Conservation (phyloP, 2,329 filamentous ascomycete genomes). For the Aspergillus brasiliensis region DNA sequence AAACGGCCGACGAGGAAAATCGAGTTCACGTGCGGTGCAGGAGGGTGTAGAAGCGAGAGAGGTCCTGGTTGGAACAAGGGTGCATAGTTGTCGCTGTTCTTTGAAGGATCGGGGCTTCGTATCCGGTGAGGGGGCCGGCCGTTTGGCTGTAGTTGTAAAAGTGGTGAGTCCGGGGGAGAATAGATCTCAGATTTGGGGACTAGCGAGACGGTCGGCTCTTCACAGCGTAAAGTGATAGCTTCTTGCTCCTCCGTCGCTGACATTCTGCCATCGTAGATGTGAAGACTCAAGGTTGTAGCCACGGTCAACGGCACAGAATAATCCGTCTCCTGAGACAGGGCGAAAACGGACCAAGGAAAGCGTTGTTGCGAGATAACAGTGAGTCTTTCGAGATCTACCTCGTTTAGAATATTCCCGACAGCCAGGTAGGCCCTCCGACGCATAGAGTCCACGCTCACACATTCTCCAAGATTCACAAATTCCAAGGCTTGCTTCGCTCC, state of each 20-base stretch:
- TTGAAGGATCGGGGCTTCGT: conserved; percentile 36
- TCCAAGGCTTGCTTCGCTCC: conserved; percentile 33
- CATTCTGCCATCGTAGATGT: conserved; percentile 75
- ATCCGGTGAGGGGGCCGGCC: conserved; percentile 41
- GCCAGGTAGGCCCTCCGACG: conserved; percentile 75
- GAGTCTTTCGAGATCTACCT: conserved; percentile 77
- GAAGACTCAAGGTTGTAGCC: conserved; percentile 77
- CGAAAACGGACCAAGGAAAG: conserved; percentile 82
- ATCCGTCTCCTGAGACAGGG: conserved; percentile 69
- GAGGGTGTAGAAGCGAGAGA: conserved; percentile 78
- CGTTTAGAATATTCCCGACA: conserved; percentile 73
- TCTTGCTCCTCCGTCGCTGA: conserved; percentile 38
- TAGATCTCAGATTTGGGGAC: conserved; percentile 34
- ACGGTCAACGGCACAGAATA: conserved; percentile 74
- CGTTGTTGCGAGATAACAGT: conserved; percentile 67
- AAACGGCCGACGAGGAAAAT: conserved; percentile 91
- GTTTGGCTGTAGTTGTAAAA: conserved; percentile 35
- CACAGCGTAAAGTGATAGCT: conserved; percentile 38
- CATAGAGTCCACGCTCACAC: conserved; percentile 74
- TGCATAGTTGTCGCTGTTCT: conserved; percentile 58
- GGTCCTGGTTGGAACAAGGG: conserved; percentile 78
- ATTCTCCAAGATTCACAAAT: conserved; percentile 67
- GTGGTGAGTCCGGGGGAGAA: conserved; percentile 34
- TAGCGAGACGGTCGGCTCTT: conserved; percentile 28
- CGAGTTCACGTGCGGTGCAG: conserved; percentile 66